Evolutionary conservation across 2,329 filamentous ascomycete species (phyloP), one percentile per base, ranked within the genome.

Genomic region (Arthrobotrys pseudoclavata): DNA sequence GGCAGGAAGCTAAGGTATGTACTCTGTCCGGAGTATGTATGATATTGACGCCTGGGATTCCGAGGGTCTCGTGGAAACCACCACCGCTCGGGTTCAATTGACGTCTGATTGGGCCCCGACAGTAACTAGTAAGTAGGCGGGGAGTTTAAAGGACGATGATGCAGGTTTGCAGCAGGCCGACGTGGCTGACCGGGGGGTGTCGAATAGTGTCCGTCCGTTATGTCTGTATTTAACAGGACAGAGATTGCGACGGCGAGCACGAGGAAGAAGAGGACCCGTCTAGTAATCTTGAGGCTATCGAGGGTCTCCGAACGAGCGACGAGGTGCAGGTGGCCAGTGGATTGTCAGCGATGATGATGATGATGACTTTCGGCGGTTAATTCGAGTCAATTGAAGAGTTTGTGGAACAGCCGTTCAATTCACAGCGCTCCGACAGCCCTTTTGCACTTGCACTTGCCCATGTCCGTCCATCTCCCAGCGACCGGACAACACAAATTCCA

Each of bases 131-230:
- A 50, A 5, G 48, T 18, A 48, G 45, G 53, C 53, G 52, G 64
- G 42, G 61, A 60, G 48, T 20, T 45, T 20, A 2, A 5, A 45
- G 13, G 60, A 64, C 47, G 60, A 50, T 69, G 57, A 66, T 68
- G 70, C 71, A 70, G 67, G 67, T 60, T 64, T 42, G 60, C 48
- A 62, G 74, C 67, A 67, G 50, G 74, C 60, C 67, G 74, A 77
- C 74, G 74, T 77, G 74, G 74, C 74, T 63, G 68, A 50, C 55
- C 42, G 55, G 53, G 31, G 40, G 24, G 50, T 57, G 15, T 22
- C 6, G 52, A 29, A 57, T 42, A 48, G 12, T 45, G 66, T 40
- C 62, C 50, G 48, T 55, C 20, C 20, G 47, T 50, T 24, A 12
- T 22, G 47, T 50, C 47, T 24, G 18, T 6, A 45, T 45, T 47